Conservation (phyloP, 371 early-diverging fungal genomes). For the Umbelopsis sp. region DNA sequence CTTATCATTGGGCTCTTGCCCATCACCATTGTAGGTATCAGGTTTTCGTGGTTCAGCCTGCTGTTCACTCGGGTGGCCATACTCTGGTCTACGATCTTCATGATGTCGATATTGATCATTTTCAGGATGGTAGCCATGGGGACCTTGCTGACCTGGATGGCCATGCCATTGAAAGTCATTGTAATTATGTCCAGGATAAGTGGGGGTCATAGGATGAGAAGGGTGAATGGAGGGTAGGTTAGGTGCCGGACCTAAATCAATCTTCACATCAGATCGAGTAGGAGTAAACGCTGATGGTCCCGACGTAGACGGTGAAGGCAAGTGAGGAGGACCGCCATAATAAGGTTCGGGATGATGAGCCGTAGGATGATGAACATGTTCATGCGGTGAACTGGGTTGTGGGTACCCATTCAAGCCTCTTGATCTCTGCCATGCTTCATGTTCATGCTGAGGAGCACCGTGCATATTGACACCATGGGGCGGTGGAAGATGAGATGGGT, state of each 20-base stretch:
- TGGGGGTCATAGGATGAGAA: conserved; percentile 9
- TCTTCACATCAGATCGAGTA: conserved; percentile 6
- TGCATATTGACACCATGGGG: conserved; percentile 12
- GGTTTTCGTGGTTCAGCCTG: conserved; percentile 7
- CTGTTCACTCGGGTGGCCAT: conserved; percentile 3
- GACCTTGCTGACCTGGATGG: conserved; percentile 1
- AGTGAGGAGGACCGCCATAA: conserved; percentile 7
- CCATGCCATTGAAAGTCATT: conserved; percentile 14
- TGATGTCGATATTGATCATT: conserved; percentile 12
- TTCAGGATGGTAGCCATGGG: background rate
- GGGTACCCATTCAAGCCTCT: conserved; percentile 14
- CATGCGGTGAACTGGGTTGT: conserved; percentile 5
- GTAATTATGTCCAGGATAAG: conserved; percentile 11
- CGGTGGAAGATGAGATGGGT: conserved; percentile 2
- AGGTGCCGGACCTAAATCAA: conserved; percentile 17
- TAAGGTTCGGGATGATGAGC: conserved; percentile 14
- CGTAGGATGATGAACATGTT: conserved; percentile 14
- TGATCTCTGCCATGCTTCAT: conserved; percentile 16
- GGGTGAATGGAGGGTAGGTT: conserved; percentile 14
- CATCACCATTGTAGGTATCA: background rate
- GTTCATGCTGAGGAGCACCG: background rate
- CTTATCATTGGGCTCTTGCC: background rate
- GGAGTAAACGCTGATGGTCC: conserved; percentile 13
- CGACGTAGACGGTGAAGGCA: conserved; percentile 11
- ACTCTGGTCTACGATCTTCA: conserved; percentile 7